A percentile compares a stretch with the other conserved stretches of the same genome.
Conservation (phyloP, 768 basidiomycete genomes). For the Pilatotrama ljubarskyi region DNA sequence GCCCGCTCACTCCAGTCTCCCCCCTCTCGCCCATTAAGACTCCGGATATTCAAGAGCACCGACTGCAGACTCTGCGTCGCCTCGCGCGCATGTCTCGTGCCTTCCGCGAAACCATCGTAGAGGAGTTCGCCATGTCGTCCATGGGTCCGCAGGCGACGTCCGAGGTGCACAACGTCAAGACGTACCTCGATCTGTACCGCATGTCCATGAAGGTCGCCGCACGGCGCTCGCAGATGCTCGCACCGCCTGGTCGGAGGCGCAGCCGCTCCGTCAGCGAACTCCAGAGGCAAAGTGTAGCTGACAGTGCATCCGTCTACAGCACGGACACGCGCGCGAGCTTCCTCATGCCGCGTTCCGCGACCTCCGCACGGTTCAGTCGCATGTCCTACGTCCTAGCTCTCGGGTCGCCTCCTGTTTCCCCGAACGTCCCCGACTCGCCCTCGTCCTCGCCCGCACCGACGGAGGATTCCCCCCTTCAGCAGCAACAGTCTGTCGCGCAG, state of each 20-base stretch:
- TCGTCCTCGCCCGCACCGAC: constrained; percentile 1
- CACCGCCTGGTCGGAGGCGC: constrained; percentile 10
- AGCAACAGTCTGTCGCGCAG: constrained; percentile 12
- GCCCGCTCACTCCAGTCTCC: constrained; percentile 9
- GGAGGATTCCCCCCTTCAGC: constrained; percentile 13
- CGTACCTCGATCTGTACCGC: constrained; percentile 31
- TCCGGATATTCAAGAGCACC: constrained; percentile 13
- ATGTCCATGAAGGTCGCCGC: constrained; percentile 11
- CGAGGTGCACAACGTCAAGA: constrained; percentile 21
- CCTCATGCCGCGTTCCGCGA: neutral
- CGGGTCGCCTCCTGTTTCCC: neutral
- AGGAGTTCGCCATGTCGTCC: constrained; percentile 26
- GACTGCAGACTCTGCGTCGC: constrained; percentile 12
- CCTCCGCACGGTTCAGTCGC: neutral
- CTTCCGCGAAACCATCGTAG: constrained; percentile 12
- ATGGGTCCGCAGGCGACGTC: constrained; percentile 16
- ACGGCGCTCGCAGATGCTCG: neutral
- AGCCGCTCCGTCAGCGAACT: constrained; percentile 27
- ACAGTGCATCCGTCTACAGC: constrained; percentile 12
- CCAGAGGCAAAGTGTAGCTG: constrained; percentile 12
- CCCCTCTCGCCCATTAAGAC: constrained; percentile 16
- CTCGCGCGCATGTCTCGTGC: constrained; percentile 17
- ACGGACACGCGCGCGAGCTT: constrained; percentile 13
- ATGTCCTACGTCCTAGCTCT: constrained; percentile 2
- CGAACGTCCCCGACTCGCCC: constrained; percentile 1